Evolutionary conservation across 768 basidiomycete genomes (phyloP), one percentile per base, ranked within the genome.

Genomic region (Trametes cinnabarina): DNA sequence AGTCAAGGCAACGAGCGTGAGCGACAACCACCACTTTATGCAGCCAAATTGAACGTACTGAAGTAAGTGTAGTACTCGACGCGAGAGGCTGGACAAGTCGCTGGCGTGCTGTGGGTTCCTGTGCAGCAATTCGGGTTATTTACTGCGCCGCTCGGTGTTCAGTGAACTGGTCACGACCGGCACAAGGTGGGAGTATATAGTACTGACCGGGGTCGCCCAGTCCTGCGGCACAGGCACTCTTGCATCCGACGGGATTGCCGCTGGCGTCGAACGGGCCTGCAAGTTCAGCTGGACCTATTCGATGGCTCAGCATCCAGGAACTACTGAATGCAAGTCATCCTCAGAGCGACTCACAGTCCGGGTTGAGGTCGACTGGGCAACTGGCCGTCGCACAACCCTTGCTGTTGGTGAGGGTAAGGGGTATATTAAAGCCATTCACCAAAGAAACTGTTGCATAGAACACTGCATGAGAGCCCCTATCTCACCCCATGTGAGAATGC

Each of bases 91-190:
- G 83, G 86, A 68, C 86, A 88, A 0, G 84, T 86, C 9, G 65
- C 69, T 1, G 83, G 69, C 2, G 82, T 84, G 66, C 68, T 71
- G 70, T 79, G 74, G 39, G 68, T 70, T 7, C 87, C 87, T 9
- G 79, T 79, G 73, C 87, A 89, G 69, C 87, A 88, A 64, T 86
- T 85, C 3, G 77, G 69, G 17, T 83, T 85, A 71, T 88, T 79
- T 30, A 61, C 83, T 71, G 10, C 4, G 51, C 35, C 19, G 15
- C 19, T 8, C 26, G 3, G n/a, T 25, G 7, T 10, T 20, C 9
- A 22, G 12, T n/a, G 19, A 10, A 15, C 8, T n/a, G 8, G 22
- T 12, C 15, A 14, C 19, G 6, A 30, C 22, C 1, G 8, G 5
- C 12, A 17, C 25, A 14, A 6, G n/a, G 11, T 17, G 2, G 5